Evolutionary conservation across 2,329 filamentous ascomycete genomes (phyloP), one percentile per base, ranked within the genome.

Genomic region (Phialophora macrospora): DNA sequence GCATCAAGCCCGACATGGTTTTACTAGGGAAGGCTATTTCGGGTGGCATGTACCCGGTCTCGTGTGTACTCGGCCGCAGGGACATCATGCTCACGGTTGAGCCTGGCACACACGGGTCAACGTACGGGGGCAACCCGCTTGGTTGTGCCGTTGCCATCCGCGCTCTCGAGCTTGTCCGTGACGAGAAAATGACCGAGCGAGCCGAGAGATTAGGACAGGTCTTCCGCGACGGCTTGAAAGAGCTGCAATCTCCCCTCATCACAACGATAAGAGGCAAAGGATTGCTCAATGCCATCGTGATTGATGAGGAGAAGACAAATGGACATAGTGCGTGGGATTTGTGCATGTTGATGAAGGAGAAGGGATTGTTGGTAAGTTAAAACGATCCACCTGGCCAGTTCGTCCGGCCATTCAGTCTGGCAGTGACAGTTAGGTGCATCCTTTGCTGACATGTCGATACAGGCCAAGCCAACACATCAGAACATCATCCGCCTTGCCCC

Each of bases 401-500:
- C 17, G 14, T n/a, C 17, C 14, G 7, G 38, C 14, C 38, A n/a
- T n/a, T 44, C 7, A 44, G 7, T 2, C 2, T 44, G 17, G 32
- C 20, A 46, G 41, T 24, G n/a, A 17, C 57, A 24, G 20, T 51
- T 11, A 7, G 49, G 1, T 41, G 32, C 26, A n/a, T n/a, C 22
- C 44, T 26, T 52, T 44, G 32, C 26, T 46, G 14, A 28, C 59
- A 30, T 61, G 41, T 11, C 63, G 64, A 55, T 32, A 66, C 77
- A 96, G 92, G 95, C 95, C 74, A 99, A 99, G 86, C 95, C 95
- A 32, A 99, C 95, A 6, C 95, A 99, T 79, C 90, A 96, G 75
- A 97, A 98, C 80, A 98, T 99, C 78, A 99, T 99, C 77, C 91
- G 95, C 64, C 90, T 99, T 68, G 95, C 95, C n/a, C 95, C 95